phyloP scores from a whole-genome alignment of 208 protist species.

The Sergeia podlipaevii region DNA sequence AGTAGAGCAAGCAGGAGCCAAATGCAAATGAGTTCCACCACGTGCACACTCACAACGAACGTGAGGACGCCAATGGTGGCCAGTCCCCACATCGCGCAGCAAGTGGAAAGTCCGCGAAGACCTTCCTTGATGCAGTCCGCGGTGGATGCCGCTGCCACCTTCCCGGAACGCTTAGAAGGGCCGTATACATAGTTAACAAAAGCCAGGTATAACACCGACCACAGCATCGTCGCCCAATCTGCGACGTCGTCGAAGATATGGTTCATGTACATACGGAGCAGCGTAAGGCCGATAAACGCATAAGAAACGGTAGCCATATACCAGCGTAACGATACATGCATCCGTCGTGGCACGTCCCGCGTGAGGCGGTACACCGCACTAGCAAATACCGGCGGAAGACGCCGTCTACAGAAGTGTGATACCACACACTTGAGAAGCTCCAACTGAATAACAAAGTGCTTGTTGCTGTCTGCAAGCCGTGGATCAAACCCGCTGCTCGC shows the following conservation, averaged over 20 bases:
- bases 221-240: constrained; percentile 21
- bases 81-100: constrained; percentile 48
- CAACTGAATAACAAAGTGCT: constrained; percentile 76
- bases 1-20: constrained; percentile 79
- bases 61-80: constrained; percentile 50
- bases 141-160: constrained; percentile 46
- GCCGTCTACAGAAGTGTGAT: constrained; percentile 22
- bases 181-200: constrained; percentile 85
- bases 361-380: constrained; percentile 44
- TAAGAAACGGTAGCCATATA: constrained; percentile 66
- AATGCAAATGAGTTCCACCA: constrained; percentile 79
- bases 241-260: constrained; percentile 13
- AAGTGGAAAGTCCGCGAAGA: constrained; percentile 40
- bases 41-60: constrained; percentile 82
- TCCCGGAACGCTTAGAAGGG: constrained; percentile 64
- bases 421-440: constrained; percentile 54
- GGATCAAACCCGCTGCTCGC: constrained; percentile 35
- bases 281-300: constrained; percentile 23
- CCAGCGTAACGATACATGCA: constrained; percentile 74
- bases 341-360: constrained; percentile 53
- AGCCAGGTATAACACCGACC: constrained; percentile 44
- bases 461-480: constrained; percentile 40
- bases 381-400: constrained; percentile 37
- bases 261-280: constrained; percentile 41
- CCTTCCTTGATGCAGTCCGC: constrained; percentile 43